These are phyloP conservation scores for Pyricularia pennisetigena DNA, from an alignment of 2,329 filamentous ascomycete genomes.

Conservation along the genomic window DNA sequence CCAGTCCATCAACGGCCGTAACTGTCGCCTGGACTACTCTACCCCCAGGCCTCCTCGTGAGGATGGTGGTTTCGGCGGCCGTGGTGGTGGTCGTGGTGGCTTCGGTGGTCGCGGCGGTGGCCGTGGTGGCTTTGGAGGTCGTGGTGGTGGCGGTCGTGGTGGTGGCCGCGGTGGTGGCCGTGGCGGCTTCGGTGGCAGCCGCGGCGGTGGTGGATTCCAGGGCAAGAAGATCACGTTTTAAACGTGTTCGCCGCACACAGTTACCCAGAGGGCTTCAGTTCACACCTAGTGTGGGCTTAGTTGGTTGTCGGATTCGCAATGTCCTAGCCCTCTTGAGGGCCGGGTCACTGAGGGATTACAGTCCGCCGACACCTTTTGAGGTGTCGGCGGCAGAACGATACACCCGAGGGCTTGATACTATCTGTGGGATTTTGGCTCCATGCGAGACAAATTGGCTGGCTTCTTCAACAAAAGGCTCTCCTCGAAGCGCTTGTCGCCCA, in stretches of 20 bases:
- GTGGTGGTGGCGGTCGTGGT: constrained; percentile 36
- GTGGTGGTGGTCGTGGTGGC: constrained; percentile 36
- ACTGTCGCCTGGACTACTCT: constrained; percentile 76
- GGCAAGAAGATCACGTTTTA: constrained; percentile 65
- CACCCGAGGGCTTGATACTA: constrained; percentile 42
- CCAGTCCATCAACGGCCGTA: constrained; percentile 58
- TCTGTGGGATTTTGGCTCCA: constrained; percentile 18
- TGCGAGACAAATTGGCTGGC: not conserved
- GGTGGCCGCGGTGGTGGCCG: constrained; percentile 42
- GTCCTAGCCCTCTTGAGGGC: constrained; percentile 2
- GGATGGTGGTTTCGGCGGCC: constrained; percentile 34
- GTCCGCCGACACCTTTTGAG: constrained; percentile 44
- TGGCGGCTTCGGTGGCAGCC: constrained; percentile 38
- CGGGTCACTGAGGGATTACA: constrained; percentile 6
- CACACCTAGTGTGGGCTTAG: constrained; percentile 28
- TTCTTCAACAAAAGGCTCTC: constrained; percentile 13
- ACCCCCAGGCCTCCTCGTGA: constrained; percentile 54
- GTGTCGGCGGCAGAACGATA: constrained; percentile 36
- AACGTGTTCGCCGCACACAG: constrained; percentile 24
- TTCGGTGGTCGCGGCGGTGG: constrained; percentile 31
- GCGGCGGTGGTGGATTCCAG: constrained; percentile 51
- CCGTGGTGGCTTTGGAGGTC: constrained; percentile 31
- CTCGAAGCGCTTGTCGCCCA: constrained; percentile 1
- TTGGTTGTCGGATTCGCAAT: constrained; percentile 47
- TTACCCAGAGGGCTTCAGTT: constrained; percentile 30